Evolutionary conservation across 306 rosid species (phyloP), one percentile per base, ranked within the genome.

Genomic region (Vachellia collinsii): DNA sequence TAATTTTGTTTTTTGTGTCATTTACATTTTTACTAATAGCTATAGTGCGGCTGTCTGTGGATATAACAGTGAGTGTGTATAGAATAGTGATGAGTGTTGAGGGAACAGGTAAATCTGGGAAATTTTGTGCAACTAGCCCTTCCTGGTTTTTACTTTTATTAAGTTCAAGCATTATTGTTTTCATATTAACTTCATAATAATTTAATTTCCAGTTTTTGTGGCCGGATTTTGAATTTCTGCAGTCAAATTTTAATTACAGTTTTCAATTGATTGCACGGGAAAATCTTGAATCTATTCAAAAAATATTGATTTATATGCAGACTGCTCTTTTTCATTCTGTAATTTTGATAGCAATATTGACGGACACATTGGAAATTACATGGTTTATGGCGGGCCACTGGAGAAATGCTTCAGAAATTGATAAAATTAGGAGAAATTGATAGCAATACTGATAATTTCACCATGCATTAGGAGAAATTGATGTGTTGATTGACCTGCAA

Each of bases 121-220:
- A 91, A 83, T 93, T 93, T 91, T 91, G 92, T 86, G 78, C 62
- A 47, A 72, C 44, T 79, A 83, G 84, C 75, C 81, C 88, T 83
- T 88, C 99, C 90, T 91, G 99, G 98, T 74, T 85, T 79, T 77
- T 89, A 78, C 87, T 93, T 73, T 85, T 95, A 22, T 69, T 85
- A 65, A 87, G 91, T 84, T 91, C 94, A 83, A 87, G 80, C 83
- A 82, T 87, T 80, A 87, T 84, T 81, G 78, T 90, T 59, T 89
- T 95, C 79, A 88, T 91, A 79, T 79, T 89, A 50, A 86, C 85
- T 41, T 53, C 90, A 82, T 94, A 83, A 90, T 81, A 46, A 37
- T 65, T 67, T 75, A 80, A 73, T 82, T 79, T 78, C 72, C 74
- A 66, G 83, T 47, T 65, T 39, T 63, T 67, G 41, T 23, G 70